Evolutionary conservation across 148 eudicot genomes (phyloP).

Genomic region (Rhododendron henanense): DNA sequence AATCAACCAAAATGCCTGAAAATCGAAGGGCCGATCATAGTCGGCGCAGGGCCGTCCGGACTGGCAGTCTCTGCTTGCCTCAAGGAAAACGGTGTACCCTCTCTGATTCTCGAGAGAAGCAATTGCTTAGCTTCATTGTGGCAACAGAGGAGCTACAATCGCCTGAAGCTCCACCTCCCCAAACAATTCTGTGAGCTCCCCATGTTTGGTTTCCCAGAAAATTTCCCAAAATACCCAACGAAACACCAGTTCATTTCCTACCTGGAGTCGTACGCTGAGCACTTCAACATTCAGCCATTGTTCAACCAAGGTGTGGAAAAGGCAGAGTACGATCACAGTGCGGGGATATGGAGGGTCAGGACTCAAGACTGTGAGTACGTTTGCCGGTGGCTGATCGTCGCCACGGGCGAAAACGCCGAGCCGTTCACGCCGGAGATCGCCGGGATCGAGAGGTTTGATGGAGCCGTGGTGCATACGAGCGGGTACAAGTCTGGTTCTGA

Average conservation of each 20-base stretch:
- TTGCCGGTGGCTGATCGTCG: constrained; percentile 74
- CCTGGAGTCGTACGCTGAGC: constrained; percentile 66
- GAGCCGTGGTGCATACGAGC: constrained; percentile 68
- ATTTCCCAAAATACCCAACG: constrained; percentile 78
- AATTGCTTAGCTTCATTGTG: constrained; percentile 92
- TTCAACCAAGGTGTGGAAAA: constrained; percentile 52
- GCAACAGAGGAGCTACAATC: constrained; percentile 74
- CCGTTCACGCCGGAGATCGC: constrained; percentile 64
- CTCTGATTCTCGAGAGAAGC: constrained; percentile 67
- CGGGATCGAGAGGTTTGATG: constrained; percentile 63
- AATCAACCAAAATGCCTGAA: constrained; percentile 15
- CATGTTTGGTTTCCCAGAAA: constrained; percentile 48
- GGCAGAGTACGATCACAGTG: constrained; percentile 38
- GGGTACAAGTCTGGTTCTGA: constrained; percentile 56
- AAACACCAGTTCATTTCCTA: constrained; percentile 68
- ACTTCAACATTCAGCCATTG: constrained; percentile 48
- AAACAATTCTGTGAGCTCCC: constrained; percentile 83
- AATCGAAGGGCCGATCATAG: constrained; percentile 66
- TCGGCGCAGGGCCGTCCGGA: constrained; percentile 97
- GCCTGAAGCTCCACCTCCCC: constrained; percentile 88
- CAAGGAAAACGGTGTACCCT: constrained; percentile 47
- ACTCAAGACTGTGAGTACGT: constrained; percentile 38
- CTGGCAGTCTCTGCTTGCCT: constrained; percentile 81
- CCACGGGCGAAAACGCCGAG: constrained; percentile 95
- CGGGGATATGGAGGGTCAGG: constrained; percentile 47